phyloP scores from a whole-genome alignment of 2,329 filamentous ascomycete genomes.

The Zymoseptoria brevis region DNA sequence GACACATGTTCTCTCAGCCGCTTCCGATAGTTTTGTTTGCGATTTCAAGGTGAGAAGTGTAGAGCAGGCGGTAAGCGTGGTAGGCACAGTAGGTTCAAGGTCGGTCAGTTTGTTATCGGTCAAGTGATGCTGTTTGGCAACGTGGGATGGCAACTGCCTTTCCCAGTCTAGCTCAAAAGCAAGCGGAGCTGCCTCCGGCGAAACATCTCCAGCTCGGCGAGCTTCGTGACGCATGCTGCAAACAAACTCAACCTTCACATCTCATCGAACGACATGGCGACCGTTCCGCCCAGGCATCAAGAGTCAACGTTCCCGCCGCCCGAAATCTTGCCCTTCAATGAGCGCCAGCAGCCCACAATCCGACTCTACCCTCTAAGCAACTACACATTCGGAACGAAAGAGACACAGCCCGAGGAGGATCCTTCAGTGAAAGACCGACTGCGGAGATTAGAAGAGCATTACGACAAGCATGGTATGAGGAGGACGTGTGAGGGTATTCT shows the following conservation, averaged over 20 bases:
- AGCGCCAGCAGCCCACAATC: constrained; percentile 81
- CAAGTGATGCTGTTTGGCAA: background rate
- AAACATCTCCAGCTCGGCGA: background rate
- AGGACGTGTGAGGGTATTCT: constrained; percentile 94
- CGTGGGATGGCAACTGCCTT: background rate
- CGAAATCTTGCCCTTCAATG: constrained; percentile 60
- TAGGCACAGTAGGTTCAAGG: background rate
- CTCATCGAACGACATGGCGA: constrained; percentile 19
- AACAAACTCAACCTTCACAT: background rate
- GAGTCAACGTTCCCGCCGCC: constrained; percentile 20
- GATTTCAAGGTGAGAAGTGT: background rate
- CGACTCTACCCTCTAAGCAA: constrained; percentile 85
- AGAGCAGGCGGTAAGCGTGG: background rate
- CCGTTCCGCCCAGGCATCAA: constrained; percentile 22
- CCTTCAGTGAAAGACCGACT: constrained; percentile 88
- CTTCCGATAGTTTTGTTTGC: background rate
- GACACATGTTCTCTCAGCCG: constrained; percentile 24
- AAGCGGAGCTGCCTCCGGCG: background rate
- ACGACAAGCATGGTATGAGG: constrained; percentile 85
- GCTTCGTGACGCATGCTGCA: background rate
- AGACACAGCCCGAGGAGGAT: constrained; percentile 96
- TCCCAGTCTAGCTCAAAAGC: background rate
- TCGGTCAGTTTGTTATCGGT: background rate
- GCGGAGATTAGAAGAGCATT: constrained; percentile 93
- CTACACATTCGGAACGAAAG: constrained; percentile 98